Evolutionary conservation across 1,284 basidiomycete species (phyloP).

Genomic region (Ganoderma resinaceum): DNA sequence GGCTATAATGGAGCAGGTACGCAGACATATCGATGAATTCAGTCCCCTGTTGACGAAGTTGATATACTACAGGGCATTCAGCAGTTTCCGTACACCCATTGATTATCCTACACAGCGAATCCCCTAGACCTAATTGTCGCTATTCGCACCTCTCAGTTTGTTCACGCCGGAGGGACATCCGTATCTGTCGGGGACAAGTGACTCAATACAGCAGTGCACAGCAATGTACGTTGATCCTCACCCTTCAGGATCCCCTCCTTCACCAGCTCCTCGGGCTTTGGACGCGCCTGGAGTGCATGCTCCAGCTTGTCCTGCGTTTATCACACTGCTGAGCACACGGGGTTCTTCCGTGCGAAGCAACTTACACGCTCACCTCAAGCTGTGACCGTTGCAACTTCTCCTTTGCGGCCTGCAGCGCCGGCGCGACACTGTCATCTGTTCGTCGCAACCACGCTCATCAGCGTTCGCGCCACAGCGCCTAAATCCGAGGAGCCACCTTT

Average conservation of each 20-base stretch:
- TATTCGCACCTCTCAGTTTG: neutral
- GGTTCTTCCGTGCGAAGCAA: neutral
- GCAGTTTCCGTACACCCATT: slow-evolving; percentile 25
- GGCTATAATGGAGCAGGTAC: slow-evolving; percentile 2
- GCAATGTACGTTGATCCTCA: slow-evolving; percentile 10
- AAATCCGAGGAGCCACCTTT: slow-evolving; percentile 56
- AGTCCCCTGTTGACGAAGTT: slow-evolving; percentile 8
- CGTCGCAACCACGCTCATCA: neutral
- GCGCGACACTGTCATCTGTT: slow-evolving; percentile 74
- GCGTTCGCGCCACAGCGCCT: neutral
- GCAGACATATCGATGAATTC: neutral
- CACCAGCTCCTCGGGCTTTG: slow-evolving; percentile 72
- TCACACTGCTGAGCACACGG: neutral
- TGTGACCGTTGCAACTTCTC: slow-evolving; percentile 72
- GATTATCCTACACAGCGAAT: slow-evolving; percentile 21
- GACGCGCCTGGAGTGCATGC: slow-evolving; percentile 68
- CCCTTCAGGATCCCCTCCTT: slow-evolving; percentile 71
- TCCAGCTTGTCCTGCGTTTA: slow-evolving; percentile 68
- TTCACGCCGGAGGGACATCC: slow-evolving; percentile 30
- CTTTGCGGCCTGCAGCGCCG: slow-evolving; percentile 69
- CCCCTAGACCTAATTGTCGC: slow-evolving; percentile 18
- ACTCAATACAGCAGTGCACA: neutral
- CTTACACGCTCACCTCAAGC: slow-evolving; percentile 57
- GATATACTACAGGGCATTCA: slow-evolving; percentile 17
- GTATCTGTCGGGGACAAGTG: slow-evolving; percentile 15